phyloP scores from a whole-genome alignment of 2,329 filamentous ascomycete species.

The Arthrobotrys musiformis region DNA sequence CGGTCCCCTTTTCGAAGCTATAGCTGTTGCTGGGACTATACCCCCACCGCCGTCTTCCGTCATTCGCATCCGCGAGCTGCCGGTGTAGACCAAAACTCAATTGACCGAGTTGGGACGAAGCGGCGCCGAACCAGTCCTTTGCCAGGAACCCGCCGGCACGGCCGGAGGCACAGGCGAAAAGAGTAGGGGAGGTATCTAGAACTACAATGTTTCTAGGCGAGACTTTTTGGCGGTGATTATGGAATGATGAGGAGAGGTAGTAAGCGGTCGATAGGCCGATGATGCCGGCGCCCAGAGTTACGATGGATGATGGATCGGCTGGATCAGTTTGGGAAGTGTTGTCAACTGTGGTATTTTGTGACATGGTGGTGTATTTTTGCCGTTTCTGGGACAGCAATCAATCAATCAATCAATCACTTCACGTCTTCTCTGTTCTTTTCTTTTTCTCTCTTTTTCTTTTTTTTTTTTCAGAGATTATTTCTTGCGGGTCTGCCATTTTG shows the following conservation, averaged over 20 bases:
- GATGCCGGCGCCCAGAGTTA: slow-evolving; percentile 77
- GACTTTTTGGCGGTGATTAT: slow-evolving; percentile 62
- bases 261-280: slow-evolving; percentile 78
- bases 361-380: slow-evolving; percentile 20
- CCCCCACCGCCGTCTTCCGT: slow-evolving; percentile 69
- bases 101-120: slow-evolving; percentile 70
- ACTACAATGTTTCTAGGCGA: slow-evolving; percentile 67
- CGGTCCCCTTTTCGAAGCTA: slow-evolving; percentile 65
- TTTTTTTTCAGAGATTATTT: background rate
- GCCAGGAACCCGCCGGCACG: slow-evolving; percentile 79
- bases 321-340: slow-evolving; percentile 6
- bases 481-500: slow-evolving; percentile 1
- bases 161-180: slow-evolving; percentile 80
- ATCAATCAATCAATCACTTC: background rate
- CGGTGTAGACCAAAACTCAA: slow-evolving; percentile 77
- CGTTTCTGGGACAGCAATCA: slow-evolving; percentile 15
- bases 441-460: background rate
- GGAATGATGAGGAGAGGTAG: slow-evolving; percentile 69
- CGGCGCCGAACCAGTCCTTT: slow-evolving; percentile 75
- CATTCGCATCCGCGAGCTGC: slow-evolving; percentile 70
- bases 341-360: slow-evolving; percentile 39
- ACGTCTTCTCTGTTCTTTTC: background rate
- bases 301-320: slow-evolving; percentile 62
- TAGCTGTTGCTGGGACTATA: slow-evolving; percentile 71
- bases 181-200: slow-evolving; percentile 69